phyloP scores from a whole-genome alignment of 805 yeast species.

The Metschnikowia reukaufii region DNA sequence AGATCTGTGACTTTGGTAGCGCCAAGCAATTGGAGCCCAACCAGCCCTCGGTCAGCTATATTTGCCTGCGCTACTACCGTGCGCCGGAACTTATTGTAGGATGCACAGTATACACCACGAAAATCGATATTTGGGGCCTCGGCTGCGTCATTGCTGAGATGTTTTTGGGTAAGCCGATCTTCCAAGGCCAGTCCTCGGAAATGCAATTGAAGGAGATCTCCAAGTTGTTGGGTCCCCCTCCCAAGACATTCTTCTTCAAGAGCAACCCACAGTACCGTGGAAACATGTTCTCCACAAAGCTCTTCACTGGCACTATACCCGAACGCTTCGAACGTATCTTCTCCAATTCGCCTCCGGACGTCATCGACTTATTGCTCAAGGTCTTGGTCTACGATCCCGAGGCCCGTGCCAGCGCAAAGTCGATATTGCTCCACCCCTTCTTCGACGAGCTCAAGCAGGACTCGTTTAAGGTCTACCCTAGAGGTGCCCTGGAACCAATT shows the following conservation, averaged over 20 bases:
- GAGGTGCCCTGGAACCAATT: constrained; percentile 46
- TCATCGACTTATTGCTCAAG: constrained; percentile 77
- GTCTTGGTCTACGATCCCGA: constrained; percentile 91
- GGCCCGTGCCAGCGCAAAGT: constrained; percentile 72
- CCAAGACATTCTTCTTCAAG: constrained; percentile 63
- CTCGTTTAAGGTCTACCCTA: constrained; percentile 52
- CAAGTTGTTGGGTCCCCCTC: constrained; percentile 87
- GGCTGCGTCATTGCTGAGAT: constrained; percentile 97
- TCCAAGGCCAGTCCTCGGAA: constrained; percentile 89
- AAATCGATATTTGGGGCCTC: constrained; percentile 96
- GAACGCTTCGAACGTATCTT: constrained; percentile 50
- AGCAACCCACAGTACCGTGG: constrained; percentile 77
- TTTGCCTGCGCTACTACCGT: constrained; percentile 92
- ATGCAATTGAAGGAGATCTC: constrained; percentile 89
- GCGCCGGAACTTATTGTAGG: constrained; percentile 97
- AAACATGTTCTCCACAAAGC: constrained; percentile 65
- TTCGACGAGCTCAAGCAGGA: constrained; percentile 78
- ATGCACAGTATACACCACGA: constrained; percentile 79
- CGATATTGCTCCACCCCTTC: constrained; percentile 83
- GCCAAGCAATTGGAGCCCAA: constrained; percentile 76
- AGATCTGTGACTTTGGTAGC: constrained; percentile 83
- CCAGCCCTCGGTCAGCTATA: constrained; percentile 91
- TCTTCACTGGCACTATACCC: constrained; percentile 54
- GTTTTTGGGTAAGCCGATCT: constrained; percentile 89
- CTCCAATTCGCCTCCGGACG: constrained; percentile 75